Evolutionary conservation across 106 monocot genomes (phyloP).

Genomic region (Triglochin maritima): DNA sequence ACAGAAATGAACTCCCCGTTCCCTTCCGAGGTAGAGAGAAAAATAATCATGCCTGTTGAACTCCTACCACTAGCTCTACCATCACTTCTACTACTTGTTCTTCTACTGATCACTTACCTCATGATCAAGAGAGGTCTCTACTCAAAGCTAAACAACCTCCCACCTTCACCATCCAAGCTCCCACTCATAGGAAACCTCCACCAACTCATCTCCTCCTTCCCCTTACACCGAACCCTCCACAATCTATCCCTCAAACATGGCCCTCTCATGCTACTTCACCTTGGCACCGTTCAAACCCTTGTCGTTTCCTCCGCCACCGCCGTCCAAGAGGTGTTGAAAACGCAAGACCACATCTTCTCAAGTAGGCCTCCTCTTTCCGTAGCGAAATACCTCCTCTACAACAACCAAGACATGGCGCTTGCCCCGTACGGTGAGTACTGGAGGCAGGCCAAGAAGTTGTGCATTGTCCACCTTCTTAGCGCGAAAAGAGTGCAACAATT

Average conservation of each 20-base stretch:
- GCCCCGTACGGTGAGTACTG: slow-evolving; percentile 7
- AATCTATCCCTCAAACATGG: slow-evolving; percentile 21
- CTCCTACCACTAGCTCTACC: too few species aligned
- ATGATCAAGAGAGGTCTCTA: too few species aligned
- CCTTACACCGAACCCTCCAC: slow-evolving; percentile 25
- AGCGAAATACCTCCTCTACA: slow-evolving; percentile 1
- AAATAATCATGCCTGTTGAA: too few species aligned
- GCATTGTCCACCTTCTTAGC: neutral
- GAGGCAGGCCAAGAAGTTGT: slow-evolving; percentile 9
- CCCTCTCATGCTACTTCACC: slow-evolving; percentile 30
- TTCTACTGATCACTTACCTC: too few species aligned
- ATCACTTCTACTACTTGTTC: too few species aligned
- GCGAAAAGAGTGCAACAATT: neutral
- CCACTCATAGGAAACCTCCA: slow-evolving; percentile 55
- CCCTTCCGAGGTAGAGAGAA: too few species aligned
- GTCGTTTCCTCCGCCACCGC: slow-evolving; percentile 27
- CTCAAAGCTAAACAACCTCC: slow-evolving; percentile 1
- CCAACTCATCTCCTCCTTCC: slow-evolving; percentile 19
- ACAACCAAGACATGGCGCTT: neutral
- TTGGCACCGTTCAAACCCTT: slow-evolving; percentile 18
- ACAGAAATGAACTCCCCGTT: too few species aligned
- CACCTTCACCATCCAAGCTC: slow-evolving; percentile 28
- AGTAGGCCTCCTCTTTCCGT: slow-evolving; percentile 19
- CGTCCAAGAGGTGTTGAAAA: slow-evolving; percentile 21
- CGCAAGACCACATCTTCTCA: slow-evolving; percentile 27